Base-by-base conservation (phyloP, 148 eudicot genomes). In the Rhododendron henanense region DNA sequence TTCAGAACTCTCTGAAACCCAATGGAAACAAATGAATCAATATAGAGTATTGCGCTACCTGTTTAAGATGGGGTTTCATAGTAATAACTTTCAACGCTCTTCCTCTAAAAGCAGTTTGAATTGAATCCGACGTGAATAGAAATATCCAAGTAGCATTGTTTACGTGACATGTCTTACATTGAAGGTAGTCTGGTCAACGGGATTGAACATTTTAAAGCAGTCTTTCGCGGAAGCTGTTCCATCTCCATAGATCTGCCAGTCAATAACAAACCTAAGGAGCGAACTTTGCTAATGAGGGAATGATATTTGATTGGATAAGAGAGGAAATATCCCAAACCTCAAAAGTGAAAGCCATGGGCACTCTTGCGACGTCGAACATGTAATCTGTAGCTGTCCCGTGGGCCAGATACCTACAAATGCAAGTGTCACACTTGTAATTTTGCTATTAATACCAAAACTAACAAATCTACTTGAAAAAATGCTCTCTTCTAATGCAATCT, bases 341-440 rank as follows among this genome's bases (percentile, higher is more conserved):
- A 31, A 96, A 96, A 51, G 99, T 96, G 93, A 95, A 96, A 87
- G 98, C 92, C 99, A 96, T 91, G 86, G 99, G 98, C 84, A 96
- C 97, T 89, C 94, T 93, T 76, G 96, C 97, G 83, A 96, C 84
- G 41, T 96, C 97, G 87, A 90, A 96, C 93, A 96, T 92, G 86
- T 93, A 96, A 87, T 96, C 99, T 25, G 99, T 96, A 5, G 99
- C 97, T 59, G 99, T 96, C 76, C 99, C 99, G 86, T 96, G 99
- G 37, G 99, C 99, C 73, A 96, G 91, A 90, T 96, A 96, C 93
- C 99, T 96, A 67, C 39, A 3, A 48, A 10, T 41, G 59, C 57
- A 67, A 5, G 79, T 53, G 57, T 45, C 53, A 23, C 9, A 77
- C 28, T 69, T 23, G 77, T 57, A 37, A 35, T 63, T 63, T 63